Percentiles rank a stretch among this genome's conserved stretches.
These are phyloP conservation scores for Colletotrichum truncatum DNA, from an alignment of 2,329 filamentous ascomycete genomes.

Conservation along the genomic window DNA sequence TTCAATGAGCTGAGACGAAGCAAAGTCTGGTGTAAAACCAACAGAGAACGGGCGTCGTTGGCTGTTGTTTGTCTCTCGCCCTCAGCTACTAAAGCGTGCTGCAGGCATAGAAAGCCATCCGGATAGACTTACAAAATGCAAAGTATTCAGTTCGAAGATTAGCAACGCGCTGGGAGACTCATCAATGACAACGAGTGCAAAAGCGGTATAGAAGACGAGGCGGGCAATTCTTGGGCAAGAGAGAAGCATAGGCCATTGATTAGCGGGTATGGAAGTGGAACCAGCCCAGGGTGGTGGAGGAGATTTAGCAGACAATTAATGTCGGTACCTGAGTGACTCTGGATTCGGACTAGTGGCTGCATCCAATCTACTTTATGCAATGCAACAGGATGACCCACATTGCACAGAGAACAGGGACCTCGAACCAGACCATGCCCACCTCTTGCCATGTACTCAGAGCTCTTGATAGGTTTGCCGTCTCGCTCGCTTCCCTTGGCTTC, in stretches of 20 bases:
- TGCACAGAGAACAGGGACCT: background rate
- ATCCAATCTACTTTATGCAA: slow-evolving; percentile 22
- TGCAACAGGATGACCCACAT: background rate
- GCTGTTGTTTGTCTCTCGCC: no score
- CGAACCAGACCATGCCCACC: background rate
- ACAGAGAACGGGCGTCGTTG: no score
- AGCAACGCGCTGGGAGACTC: background rate
- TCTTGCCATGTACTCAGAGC: no score
- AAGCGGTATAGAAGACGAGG: background rate
- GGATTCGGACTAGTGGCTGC: background rate
- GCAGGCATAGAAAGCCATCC: no score
- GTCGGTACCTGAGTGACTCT: background rate
- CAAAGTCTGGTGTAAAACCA: no score
- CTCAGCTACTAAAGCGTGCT: no score
- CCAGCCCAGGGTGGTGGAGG: background rate
- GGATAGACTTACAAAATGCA: background rate
- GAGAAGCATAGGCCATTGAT: background rate
- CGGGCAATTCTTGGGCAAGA: background rate
- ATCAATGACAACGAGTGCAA: slow-evolving; percentile 7
- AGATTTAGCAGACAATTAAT: background rate
- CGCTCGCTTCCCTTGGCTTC: no score
- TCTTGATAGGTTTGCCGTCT: no score
- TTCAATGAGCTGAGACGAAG: background rate
- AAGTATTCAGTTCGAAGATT: background rate
- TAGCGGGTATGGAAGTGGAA: background rate